Conservation (phyloP, 2,329 filamentous ascomycete species). For the Paecilomyces niveus region DNA sequence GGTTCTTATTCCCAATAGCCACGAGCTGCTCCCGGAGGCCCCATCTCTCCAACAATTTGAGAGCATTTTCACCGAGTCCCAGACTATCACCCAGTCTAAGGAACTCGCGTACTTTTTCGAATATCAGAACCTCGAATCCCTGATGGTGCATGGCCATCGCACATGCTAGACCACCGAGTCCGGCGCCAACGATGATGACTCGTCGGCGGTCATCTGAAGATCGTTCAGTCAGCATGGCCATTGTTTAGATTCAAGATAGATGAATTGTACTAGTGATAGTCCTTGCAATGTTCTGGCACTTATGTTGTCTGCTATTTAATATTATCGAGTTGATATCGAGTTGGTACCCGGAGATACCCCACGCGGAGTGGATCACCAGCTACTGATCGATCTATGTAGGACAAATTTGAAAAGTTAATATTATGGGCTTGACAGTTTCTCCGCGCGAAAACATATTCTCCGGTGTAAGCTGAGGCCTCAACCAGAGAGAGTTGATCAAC, state of each 20-base stretch:
- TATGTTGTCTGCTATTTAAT: neutral
- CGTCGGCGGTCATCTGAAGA: neutral
- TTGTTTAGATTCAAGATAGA: neutral
- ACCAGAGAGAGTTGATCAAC: neutral
- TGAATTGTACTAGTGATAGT: too few species aligned
- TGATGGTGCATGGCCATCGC: constrained; percentile 6
- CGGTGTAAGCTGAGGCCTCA: neutral
- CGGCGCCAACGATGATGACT: constrained; percentile 46
- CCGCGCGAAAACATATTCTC: neutral
- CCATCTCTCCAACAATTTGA: constrained; percentile 5
- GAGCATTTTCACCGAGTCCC: constrained; percentile 7
- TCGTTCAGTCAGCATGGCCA: neutral
- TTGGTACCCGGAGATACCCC: neutral
- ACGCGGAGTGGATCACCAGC: neutral
- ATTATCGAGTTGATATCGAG: neutral
- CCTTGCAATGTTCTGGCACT: neutral
- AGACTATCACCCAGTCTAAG: constrained; percentile 5
- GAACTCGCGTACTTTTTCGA: constrained; percentile 8
- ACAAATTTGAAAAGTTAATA: constrained; percentile 3
- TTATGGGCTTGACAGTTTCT: constrained; percentile 1
- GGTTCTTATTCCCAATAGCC: constrained; percentile 5
- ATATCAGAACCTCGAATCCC: constrained; percentile 6
- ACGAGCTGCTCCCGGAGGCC: constrained; percentile 5
- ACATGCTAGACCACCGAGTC: constrained; percentile 37
- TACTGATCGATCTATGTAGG: neutral